Conservation (phyloP, 2,329 filamentous ascomycete genomes). For the Exophiala oligosperma region DNA sequence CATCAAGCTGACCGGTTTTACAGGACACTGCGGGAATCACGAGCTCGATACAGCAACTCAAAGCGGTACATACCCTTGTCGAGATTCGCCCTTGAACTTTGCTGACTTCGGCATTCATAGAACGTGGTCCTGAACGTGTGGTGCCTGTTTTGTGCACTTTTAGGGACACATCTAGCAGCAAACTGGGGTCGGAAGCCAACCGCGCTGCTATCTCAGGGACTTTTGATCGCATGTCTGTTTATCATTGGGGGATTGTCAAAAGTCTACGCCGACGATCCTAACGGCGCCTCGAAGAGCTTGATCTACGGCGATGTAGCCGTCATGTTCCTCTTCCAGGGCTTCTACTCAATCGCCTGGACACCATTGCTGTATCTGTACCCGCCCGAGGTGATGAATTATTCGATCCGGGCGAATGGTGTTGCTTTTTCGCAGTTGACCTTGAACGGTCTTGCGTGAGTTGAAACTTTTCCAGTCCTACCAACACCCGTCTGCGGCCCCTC, state of each 20-base stretch:
- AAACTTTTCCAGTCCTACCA: background rate
- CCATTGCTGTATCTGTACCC: conserved; percentile 52
- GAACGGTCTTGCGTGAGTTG: background rate
- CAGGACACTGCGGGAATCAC: conserved; percentile 48
- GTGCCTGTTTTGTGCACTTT: conserved; percentile 45
- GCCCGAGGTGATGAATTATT: conserved; percentile 52
- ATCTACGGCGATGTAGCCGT: conserved; percentile 49
- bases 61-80: conserved; percentile 31
- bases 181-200: conserved; percentile 45
- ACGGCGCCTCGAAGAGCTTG: conserved; percentile 27
- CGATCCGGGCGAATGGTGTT: conserved; percentile 39
- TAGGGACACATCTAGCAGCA: conserved; percentile 46
- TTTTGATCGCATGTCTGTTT: conserved; percentile 34
- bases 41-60: conserved; percentile 44
- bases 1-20: too few relatives aligned
- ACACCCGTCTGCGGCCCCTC: too few relatives aligned
- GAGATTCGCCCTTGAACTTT: too few relatives aligned
- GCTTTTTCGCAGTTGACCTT: background rate
- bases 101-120: background rate
- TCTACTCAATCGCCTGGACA: conserved; percentile 52
- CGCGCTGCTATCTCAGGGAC: background rate
- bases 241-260: conserved; percentile 50
- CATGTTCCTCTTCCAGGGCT: conserved; percentile 55
- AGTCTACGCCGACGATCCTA: conserved; percentile 3
- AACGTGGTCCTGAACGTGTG: conserved; percentile 55